Conservation (phyloP, 1,139 yeast species). For the Geotrichum bryndzae region DNA sequence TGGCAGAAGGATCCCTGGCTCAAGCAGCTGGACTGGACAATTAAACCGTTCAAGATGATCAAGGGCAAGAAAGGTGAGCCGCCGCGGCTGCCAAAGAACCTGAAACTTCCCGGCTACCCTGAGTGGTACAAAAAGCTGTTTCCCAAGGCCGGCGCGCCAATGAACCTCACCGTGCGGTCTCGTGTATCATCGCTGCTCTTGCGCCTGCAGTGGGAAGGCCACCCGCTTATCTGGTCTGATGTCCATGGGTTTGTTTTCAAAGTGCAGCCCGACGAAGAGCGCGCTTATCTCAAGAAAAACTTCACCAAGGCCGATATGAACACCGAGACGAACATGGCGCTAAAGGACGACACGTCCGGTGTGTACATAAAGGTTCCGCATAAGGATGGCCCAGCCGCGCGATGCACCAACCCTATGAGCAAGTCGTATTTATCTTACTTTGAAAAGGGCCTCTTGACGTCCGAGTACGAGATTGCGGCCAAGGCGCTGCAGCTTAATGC, state of each 20-base stretch:
- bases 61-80: constrained; percentile 58
- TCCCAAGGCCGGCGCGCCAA: constrained; percentile 41
- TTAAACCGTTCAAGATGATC: constrained; percentile 53
- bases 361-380: constrained; percentile 74
- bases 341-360: constrained; percentile 24
- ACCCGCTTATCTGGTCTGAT: constrained; percentile 76
- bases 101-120: constrained; percentile 85
- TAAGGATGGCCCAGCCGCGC: constrained; percentile 69
- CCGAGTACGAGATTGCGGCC: constrained; percentile 66
- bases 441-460: constrained; percentile 66
- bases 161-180: constrained; percentile 64
- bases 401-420: constrained; percentile 76
- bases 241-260: constrained; percentile 85
- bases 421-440: constrained; percentile 67
- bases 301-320: constrained; percentile 43
- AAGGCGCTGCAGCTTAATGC: constrained; percentile 74
- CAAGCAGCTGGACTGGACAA: constrained; percentile 80
- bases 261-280: constrained; percentile 41
- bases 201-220: constrained; percentile 77
- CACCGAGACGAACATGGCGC: constrained; percentile 30
- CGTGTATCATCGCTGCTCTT: constrained; percentile 72
- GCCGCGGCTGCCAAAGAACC: constrained; percentile 47
- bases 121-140: constrained; percentile 84
- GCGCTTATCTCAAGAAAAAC: constrained; percentile 46
- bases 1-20: constrained; percentile 73